These are phyloP conservation scores for Chlamydomonas asymmetrica DNA, from an alignment of 139 green algal species.

Conservation along the genomic window DNA sequence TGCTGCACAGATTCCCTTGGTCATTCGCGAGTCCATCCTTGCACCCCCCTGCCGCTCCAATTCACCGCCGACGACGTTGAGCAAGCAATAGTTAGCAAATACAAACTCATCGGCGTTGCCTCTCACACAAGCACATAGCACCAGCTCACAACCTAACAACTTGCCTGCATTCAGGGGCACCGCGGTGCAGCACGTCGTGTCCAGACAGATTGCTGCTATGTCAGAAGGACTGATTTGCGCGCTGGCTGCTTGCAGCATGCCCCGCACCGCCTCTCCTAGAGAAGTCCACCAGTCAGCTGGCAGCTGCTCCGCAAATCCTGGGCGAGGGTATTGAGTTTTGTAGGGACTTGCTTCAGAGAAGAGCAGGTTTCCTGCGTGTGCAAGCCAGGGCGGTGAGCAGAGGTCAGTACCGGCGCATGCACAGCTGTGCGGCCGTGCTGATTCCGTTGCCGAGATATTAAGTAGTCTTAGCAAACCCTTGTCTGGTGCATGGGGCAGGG, in stretches of 20 bases:
- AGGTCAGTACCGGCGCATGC: neutral
- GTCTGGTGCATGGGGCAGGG: too few relatives aligned
- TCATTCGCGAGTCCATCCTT: too few relatives aligned
- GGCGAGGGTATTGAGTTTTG: constrained; percentile 30
- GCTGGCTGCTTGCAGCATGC: constrained; percentile 39
- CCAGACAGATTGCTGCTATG: constrained; percentile 62
- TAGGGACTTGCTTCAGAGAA: constrained; percentile 26
- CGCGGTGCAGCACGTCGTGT: constrained; percentile 88
- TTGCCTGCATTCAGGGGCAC: constrained; percentile 62
- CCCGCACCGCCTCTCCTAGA: constrained; percentile 54
- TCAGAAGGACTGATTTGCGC: constrained; percentile 19
- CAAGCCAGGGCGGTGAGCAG: neutral
- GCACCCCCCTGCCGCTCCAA: neutral
- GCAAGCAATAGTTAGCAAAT: too few relatives aligned
- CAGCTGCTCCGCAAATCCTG: constrained; percentile 75
- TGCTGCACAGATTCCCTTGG: too few relatives aligned
- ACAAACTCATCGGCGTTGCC: too few relatives aligned
- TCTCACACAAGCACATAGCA: neutral
- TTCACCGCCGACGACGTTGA: too few relatives aligned
- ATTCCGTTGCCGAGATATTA: neutral
- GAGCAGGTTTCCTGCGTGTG: constrained; percentile 41
- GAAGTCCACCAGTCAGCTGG: constrained; percentile 72
- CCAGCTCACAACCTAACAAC: neutral
- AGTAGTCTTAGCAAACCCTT: too few relatives aligned
- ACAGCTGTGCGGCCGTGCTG: neutral